Percentiles rank a stretch among this genome's conserved stretches.
These are phyloP conservation scores for Pulicaria dysenterica DNA, from an alignment of 129 eudicot species.

Conservation along the genomic window DNA sequence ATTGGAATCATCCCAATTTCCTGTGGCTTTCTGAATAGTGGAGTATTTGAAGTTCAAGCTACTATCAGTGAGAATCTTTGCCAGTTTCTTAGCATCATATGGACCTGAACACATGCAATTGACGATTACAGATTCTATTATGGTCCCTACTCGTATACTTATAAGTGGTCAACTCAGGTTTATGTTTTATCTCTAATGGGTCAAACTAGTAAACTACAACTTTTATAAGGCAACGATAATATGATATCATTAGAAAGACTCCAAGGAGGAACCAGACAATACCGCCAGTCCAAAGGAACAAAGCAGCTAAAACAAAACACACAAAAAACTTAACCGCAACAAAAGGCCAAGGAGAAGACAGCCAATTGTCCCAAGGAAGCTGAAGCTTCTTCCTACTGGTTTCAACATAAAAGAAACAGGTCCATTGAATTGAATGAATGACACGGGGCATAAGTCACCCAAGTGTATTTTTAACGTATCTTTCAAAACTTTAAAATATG, in stretches of 20 bases:
- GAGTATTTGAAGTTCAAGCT: constrained; percentile 81
- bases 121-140: neutral
- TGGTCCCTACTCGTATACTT: neutral
- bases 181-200: neutral
- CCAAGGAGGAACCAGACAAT: too few species aligned
- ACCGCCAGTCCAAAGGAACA: too few species aligned
- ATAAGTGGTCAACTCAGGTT: neutral
- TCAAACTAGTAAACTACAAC: neutral
- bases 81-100: constrained; percentile 57
- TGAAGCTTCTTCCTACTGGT: too few species aligned
- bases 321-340: too few species aligned
- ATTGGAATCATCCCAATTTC: constrained; percentile 62
- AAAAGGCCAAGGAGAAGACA: too few species aligned
- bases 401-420: neutral
- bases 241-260: too few species aligned
- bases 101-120: constrained; percentile 36
- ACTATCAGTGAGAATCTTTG: constrained; percentile 60
- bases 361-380: too few species aligned
- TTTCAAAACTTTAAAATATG: neutral
- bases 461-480: constrained; percentile 2
- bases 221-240: too few species aligned
- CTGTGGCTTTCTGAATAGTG: constrained; percentile 74
- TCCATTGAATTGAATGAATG: neutral
- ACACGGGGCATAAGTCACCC: neutral
- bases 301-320: too few species aligned